Evolutionary conservation across 2,329 filamentous ascomycete species (phyloP).

Genomic region (Catunica adiposa): DNA sequence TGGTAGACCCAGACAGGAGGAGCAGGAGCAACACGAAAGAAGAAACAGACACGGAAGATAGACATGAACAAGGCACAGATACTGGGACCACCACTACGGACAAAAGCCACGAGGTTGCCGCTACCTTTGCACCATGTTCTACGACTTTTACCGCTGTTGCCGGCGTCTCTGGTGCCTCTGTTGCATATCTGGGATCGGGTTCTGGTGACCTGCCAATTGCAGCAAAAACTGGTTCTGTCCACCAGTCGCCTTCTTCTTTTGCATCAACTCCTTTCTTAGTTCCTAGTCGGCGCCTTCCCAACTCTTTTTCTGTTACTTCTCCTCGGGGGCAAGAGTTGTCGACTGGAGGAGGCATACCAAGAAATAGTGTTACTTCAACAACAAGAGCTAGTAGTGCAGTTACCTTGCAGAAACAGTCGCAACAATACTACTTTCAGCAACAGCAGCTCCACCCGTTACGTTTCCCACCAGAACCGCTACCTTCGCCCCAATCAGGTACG

Average conservation of each 20-base stretch:
- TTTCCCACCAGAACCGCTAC: neutral
- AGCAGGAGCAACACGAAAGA: neutral
- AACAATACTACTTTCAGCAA: neutral
- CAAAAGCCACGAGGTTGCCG: neutral
- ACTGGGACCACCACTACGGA: neutral
- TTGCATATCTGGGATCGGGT: neutral
- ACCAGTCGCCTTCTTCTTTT: no score
- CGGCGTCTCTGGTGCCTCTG: neutral
- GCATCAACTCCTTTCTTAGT: neutral
- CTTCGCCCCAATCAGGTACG: neutral
- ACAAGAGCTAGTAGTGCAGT: neutral
- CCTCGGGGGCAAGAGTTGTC: neutral
- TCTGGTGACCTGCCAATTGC: neutral
- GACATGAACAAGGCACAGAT: neutral
- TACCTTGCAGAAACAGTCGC: neutral
- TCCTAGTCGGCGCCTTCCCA: neutral
- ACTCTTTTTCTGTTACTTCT: neutral
- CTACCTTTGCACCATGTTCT: neutral
- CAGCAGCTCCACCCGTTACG: neutral
- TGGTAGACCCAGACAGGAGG: constrained; percentile 2
- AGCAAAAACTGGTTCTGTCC: neutral
- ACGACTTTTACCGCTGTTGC: neutral
- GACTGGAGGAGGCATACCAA: no score
- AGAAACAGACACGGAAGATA: neutral
- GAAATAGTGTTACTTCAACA: neutral